Evolutionary conservation across 2,329 filamentous ascomycete species (phyloP).

Genomic region (Elsinoe australis): DNA sequence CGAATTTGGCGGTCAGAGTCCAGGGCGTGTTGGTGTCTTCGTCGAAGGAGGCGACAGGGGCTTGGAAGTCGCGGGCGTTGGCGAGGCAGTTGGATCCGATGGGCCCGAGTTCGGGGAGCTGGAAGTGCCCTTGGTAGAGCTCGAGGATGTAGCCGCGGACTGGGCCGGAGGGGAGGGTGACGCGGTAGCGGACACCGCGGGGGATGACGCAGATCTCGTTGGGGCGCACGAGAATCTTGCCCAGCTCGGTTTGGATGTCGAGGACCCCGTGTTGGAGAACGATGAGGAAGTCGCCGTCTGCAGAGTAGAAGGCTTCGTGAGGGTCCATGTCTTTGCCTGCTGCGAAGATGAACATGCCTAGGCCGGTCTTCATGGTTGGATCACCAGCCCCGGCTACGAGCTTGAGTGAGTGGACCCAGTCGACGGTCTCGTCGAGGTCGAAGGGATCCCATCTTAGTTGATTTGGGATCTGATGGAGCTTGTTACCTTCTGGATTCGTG

Average conservation of each 20-base stretch:
- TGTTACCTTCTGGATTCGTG: conserved; percentile 45
- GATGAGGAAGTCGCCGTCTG: conserved; percentile 62
- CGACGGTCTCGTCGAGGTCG: conserved; percentile 60
- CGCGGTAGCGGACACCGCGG: conserved; percentile 56
- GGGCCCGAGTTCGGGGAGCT: conserved; percentile 59
- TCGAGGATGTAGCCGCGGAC: conserved; percentile 61
- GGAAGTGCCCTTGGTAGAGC: conserved; percentile 56
- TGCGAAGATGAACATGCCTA: conserved; percentile 75
- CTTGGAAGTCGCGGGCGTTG: conserved; percentile 58
- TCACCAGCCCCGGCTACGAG: conserved; percentile 73
- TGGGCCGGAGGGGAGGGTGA: conserved; percentile 53
- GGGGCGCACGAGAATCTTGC: conserved; percentile 55
- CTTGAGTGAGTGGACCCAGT: conserved; percentile 62
- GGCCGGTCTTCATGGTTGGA: conserved; percentile 66
- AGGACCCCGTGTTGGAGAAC: conserved; percentile 57
- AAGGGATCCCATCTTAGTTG: conserved; percentile 76
- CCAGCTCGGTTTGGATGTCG: conserved; percentile 62
- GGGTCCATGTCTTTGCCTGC: conserved; percentile 69
- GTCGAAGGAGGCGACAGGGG: conserved; percentile 52
- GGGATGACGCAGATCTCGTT: conserved; percentile 62
- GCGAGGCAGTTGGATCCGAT: conserved; percentile 60
- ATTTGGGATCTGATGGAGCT: conserved; percentile 68
- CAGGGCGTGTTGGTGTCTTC: conserved; percentile 49
- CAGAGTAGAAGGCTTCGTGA: conserved; percentile 73
- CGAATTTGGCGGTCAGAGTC: conserved; percentile 55